Conservation (phyloP, 1,284 basidiomycete genomes). For the Irpex lacteus region DNA sequence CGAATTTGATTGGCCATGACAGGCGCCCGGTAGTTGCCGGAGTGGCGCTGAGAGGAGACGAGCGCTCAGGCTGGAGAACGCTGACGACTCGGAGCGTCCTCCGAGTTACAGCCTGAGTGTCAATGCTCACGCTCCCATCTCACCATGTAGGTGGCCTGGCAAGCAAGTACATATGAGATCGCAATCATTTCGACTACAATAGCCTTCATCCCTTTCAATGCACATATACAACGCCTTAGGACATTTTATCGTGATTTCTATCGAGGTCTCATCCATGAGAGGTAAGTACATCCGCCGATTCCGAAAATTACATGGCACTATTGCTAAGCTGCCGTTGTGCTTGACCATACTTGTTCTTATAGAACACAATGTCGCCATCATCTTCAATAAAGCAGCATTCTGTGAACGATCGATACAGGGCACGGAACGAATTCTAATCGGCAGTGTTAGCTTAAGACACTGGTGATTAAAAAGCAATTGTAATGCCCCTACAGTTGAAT, state of each 20-base stretch:
- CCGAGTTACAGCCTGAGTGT: too few species aligned
- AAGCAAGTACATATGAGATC: too few species aligned
- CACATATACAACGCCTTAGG: too few species aligned
- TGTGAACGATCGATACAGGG: slow-evolving; percentile 36
- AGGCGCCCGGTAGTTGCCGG: background rate
- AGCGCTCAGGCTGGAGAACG: background rate
- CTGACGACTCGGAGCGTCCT: too few species aligned
- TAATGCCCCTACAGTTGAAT: slow-evolving; percentile 40
- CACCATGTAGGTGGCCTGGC: too few species aligned
- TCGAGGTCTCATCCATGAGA: too few species aligned
- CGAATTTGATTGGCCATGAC: background rate
- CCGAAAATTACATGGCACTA: background rate
- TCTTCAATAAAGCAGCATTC: slow-evolving; percentile 67
- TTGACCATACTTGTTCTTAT: slow-evolving; percentile 63
- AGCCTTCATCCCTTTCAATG: too few species aligned
- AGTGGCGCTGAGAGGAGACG: background rate
- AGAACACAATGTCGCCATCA: slow-evolving; percentile 74
- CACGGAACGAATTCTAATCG: slow-evolving; percentile 23
- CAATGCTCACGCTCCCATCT: too few species aligned
- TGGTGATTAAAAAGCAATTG: background rate
- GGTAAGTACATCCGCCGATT: too few species aligned
- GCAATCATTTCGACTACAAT: too few species aligned
- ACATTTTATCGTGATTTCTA: too few species aligned
- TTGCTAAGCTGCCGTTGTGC: slow-evolving; percentile 21
- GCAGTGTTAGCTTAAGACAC: slow-evolving; percentile 1